Evolutionary conservation across 2,329 filamentous ascomycete species (phyloP).

Genomic region (Sporothrix globosa): DNA sequence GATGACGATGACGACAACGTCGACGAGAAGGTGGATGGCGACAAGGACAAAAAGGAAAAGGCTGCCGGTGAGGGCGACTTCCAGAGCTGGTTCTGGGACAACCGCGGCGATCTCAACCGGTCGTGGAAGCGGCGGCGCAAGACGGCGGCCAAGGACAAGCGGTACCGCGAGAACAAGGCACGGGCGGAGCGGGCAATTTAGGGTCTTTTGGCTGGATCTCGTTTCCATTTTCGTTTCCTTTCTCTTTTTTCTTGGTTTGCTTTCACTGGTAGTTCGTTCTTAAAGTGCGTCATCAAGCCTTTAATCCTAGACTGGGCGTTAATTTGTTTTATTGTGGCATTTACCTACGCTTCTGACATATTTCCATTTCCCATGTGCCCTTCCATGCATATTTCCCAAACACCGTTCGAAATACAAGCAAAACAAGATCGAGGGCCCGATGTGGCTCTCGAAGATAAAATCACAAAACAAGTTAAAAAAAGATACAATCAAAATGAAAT

Average conservation of each 20-base stretch:
- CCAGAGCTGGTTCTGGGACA: conserved; percentile 70
- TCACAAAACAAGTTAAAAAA: neutral
- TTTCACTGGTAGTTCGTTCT: neutral
- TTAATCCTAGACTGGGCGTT: conserved; percentile 10
- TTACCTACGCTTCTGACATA: neutral
- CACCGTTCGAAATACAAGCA: neutral
- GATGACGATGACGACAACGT: conserved; percentile 40
- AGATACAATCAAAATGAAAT: neutral
- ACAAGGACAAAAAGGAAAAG: conserved; percentile 31
- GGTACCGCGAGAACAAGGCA: conserved; percentile 66
- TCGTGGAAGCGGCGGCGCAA: conserved; percentile 69
- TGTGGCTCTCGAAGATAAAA: neutral
- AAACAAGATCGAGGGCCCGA: neutral
- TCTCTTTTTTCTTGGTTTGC: neutral
- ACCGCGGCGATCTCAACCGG: conserved; percentile 65
- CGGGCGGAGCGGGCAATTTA: conserved; percentile 46
- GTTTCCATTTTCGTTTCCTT: neutral
- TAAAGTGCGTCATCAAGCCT: neutral
- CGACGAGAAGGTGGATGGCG: conserved; percentile 32
- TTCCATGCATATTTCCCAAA: neutral
- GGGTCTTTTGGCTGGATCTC: neutral
- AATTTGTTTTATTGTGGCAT: neutral
- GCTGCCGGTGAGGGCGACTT: conserved; percentile 54
- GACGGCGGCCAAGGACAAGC: conserved; percentile 66
- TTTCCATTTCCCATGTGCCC: neutral